Conservation (phyloP, 176 grass and related monocot genomes). For the Rhynchospora pubera region DNA sequence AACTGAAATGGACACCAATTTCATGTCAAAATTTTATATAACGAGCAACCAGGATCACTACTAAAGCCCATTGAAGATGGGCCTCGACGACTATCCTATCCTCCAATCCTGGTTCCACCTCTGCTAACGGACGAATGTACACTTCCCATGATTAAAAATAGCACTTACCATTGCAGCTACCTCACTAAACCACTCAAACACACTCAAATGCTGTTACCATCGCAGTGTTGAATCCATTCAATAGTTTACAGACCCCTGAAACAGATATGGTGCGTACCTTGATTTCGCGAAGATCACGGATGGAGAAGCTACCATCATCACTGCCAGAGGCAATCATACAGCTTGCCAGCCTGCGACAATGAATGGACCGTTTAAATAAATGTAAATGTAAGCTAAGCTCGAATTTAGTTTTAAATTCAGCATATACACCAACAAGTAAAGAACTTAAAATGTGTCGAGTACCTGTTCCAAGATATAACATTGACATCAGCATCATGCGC, state of each 20-base stretch:
- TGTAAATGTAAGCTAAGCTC: neutral
- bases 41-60: neutral
- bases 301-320: slow-evolving; percentile 86
- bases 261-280: slow-evolving; percentile 34
- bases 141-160: neutral
- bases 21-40: neutral
- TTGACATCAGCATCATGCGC: slow-evolving; percentile 91
- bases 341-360: slow-evolving; percentile 51
- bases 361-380: neutral
- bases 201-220: too few relatives aligned
- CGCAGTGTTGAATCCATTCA: neutral
- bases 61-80: too few relatives aligned
- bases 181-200: neutral
- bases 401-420: neutral
- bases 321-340: slow-evolving; percentile 85
- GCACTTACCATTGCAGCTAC: neutral
- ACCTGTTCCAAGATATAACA: slow-evolving; percentile 96
- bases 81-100: too few relatives aligned
- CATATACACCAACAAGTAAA: neutral
- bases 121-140: neutral
- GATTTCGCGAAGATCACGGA: slow-evolving; percentile 69
- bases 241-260: neutral
- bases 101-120: too few relatives aligned
- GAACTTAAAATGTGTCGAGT: neutral
- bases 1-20: neutral